phyloP scores from a whole-genome alignment of 1,284 basidiomycete genomes.

The Cutaneotrichosporon sp. region DNA sequence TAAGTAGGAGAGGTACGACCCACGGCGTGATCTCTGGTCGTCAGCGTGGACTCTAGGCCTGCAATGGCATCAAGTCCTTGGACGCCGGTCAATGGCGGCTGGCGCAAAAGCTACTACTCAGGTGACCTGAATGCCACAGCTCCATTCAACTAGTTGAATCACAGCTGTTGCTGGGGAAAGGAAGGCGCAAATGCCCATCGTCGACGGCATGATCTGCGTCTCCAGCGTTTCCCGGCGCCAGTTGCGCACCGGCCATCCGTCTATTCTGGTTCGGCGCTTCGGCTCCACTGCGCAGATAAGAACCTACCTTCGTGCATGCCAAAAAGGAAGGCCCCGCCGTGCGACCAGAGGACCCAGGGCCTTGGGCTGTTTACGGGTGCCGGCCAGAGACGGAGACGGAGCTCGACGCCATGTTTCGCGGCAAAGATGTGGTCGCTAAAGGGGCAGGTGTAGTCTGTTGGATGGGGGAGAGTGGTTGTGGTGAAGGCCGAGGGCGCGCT shows the following conservation, averaged over 20 bases:
- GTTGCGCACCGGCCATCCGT: background rate
- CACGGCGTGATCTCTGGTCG: constrained; percentile 16
- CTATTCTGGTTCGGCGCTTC: background rate
- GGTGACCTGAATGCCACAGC: too few relatives aligned
- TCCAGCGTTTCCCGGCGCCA: background rate
- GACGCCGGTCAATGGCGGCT: too few relatives aligned
- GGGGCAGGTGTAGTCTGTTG: constrained; percentile 8
- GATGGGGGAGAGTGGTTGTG: background rate
- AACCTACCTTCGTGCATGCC: constrained; percentile 8
- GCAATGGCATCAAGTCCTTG: too few relatives aligned
- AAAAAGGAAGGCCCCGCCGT: constrained; percentile 34
- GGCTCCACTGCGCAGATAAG: background rate
- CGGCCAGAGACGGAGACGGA: constrained; percentile 33
- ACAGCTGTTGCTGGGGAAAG: background rate
- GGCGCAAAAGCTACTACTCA: too few relatives aligned
- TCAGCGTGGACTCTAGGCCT: background rate
- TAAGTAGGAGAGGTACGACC: constrained; percentile 22
- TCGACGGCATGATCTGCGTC: background rate
- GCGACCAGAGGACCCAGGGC: constrained; percentile 33
- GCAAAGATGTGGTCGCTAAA: constrained; percentile 36
- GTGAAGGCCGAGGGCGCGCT: background rate
- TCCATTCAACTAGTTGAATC: too few relatives aligned
- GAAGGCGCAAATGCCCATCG: background rate
- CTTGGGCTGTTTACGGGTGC: constrained; percentile 11
- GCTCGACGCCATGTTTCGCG: constrained; percentile 29